A percentile compares a stretch with the other conserved stretches of the same genome.
These are phyloP conservation scores for Viridothelium virens DNA, from an alignment of 495 filamentous ascomycete genomes.

Conservation along the genomic window DNA sequence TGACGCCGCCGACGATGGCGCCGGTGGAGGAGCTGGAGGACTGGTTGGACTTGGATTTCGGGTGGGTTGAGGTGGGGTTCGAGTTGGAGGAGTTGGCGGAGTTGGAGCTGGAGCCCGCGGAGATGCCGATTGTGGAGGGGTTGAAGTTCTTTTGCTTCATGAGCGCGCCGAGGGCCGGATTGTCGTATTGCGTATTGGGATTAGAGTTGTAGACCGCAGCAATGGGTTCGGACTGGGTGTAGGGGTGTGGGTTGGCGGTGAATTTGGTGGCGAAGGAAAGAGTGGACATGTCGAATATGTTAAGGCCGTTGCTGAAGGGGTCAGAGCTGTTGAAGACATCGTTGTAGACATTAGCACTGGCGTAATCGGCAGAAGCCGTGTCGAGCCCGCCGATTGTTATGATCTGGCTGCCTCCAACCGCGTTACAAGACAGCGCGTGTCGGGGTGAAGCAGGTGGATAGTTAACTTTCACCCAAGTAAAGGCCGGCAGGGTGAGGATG, in stretches of 20 bases:
- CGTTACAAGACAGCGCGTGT: constrained; percentile 1
- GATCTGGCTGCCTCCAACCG: constrained; percentile 2
- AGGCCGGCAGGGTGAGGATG: neutral
- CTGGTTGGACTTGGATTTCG: neutral
- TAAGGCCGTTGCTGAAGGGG: constrained; percentile 20
- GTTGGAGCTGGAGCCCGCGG: neutral
- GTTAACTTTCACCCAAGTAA: constrained; percentile 5
- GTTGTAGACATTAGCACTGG: neutral
- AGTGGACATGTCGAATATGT: constrained; percentile 25
- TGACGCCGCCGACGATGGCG: constrained; percentile 30
- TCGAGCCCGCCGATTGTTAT: neutral
- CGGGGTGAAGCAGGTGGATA: neutral
- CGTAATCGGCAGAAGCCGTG: neutral
- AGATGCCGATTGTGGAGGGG: constrained; percentile 10
- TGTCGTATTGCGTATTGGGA: neutral
- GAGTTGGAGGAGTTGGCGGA: neutral
- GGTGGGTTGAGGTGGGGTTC: neutral
- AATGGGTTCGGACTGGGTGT: neutral
- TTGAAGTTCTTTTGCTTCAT: constrained; percentile 18
- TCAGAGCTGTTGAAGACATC: neutral
- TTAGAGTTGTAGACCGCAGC: neutral
- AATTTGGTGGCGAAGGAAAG: neutral
- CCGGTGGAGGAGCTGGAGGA: constrained; percentile 18
- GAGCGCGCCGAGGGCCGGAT: neutral
- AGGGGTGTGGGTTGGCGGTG: neutral